Evolutionary conservation across 2,329 filamentous ascomycete genomes (phyloP).

Genomic region (Aspergillus pseudotamarii): DNA sequence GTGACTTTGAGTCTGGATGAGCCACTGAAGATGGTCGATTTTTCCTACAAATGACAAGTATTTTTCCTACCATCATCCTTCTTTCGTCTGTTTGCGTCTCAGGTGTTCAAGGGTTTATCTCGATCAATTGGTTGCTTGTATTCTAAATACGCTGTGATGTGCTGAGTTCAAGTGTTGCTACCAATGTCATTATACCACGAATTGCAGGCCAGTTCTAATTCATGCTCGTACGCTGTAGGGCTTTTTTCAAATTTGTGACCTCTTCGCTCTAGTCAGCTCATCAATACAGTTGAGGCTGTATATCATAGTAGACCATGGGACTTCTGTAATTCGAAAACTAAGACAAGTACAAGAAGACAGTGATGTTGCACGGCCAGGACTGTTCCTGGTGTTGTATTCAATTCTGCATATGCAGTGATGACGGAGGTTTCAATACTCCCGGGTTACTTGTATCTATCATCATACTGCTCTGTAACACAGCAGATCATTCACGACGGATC

Average conservation of each 20-base stretch:
- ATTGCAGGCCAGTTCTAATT: background rate
- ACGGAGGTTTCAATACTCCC: background rate
- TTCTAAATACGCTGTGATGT: background rate
- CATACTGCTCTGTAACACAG: background rate
- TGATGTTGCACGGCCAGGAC: background rate
- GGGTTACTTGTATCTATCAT: background rate
- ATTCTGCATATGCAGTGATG: constrained; percentile 1
- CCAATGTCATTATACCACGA: background rate
- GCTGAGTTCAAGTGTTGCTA: background rate
- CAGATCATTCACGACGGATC: background rate
- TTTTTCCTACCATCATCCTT: background rate
- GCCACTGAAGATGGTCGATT: background rate
- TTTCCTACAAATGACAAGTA: too few relatives aligned
- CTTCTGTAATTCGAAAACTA: background rate
- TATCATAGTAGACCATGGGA: background rate
- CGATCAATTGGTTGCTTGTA: background rate
- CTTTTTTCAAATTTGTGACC: background rate
- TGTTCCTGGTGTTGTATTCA: background rate
- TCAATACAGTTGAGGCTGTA: background rate
- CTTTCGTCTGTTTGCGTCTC: background rate
- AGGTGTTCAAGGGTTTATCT: background rate
- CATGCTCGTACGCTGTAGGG: background rate
- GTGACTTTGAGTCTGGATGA: background rate
- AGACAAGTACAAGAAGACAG: too few relatives aligned
- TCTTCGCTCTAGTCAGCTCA: background rate